phyloP scores from a whole-genome alignment of 306 rosid species.

The Albizia julibrissin region DNA sequence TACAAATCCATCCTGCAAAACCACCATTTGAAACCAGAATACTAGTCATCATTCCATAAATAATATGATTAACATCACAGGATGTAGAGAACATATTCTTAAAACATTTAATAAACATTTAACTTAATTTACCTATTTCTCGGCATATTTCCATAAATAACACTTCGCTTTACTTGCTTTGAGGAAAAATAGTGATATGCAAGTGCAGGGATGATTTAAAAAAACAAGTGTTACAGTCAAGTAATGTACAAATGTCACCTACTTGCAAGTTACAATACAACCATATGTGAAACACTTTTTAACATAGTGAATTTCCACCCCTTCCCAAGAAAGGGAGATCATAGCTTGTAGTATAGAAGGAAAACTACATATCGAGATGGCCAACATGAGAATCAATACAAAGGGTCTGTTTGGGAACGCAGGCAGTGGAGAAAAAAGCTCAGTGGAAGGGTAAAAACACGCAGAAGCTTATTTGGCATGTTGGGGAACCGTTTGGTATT shows the following conservation, averaged over 20 bases:
- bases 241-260: not conserved
- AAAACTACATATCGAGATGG: not conserved
- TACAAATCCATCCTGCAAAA: conserved; percentile 87
- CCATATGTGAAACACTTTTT: not conserved
- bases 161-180: conserved; percentile 66
- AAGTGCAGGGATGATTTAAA: conserved; percentile 55
- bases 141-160: conserved; percentile 85
- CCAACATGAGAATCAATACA: conserved; percentile 6
- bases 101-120: not conserved
- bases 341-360: not conserved
- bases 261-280: not conserved
- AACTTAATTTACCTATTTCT: conserved; percentile 75
- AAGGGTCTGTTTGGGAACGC: too few species aligned
- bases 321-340: not conserved
- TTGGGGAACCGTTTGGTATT: too few species aligned
- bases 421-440: too few species aligned
- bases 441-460: too few species aligned
- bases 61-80: conserved; percentile 20
- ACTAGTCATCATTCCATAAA: conserved; percentile 11
- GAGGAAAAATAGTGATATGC: conserved; percentile 75
- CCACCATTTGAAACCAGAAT: conserved; percentile 27
- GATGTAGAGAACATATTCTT: not conserved
- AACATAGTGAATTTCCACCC: not conserved
- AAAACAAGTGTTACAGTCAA: conserved; percentile 19
- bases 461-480: too few species aligned